Evolutionary conservation across 257 asterid genomes (phyloP), one percentile per base, ranked within the genome.

Genomic region (Fraxinus pennsylvanica): DNA sequence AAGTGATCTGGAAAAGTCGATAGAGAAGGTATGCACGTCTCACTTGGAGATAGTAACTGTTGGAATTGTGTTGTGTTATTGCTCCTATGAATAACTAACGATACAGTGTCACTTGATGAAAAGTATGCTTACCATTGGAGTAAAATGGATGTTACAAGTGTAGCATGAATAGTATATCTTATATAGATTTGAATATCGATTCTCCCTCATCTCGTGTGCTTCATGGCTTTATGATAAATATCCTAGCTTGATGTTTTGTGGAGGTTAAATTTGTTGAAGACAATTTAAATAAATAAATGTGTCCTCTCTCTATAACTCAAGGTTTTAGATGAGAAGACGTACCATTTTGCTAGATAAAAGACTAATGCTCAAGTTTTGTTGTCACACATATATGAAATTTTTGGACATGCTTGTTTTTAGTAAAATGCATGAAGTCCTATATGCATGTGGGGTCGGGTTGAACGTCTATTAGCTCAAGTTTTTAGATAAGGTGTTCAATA

Each of bases 11-110:
- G 65, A n/a, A 78, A 79, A 22, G 68, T 78, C 85, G 80, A 65
- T 69, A 21, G 19, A 19, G 27, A 84, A 90, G 97, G 97, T 94
- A 80, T 32, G 73, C 68, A 8, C 6, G 35, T 74, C 36, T 22
- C 14, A 2, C 69, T 77, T 78, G 30, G 27, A 12, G 25, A 63
- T 66, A 32, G 47, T 57, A 32, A 29, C 50, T 72, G 30, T 14
- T 52, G 68, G 45, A 74, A 38, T 17, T 74, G 21, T 57, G 17
- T 17, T 70, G 5, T 9, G 35, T 63, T 32, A 63, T 63, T 63
- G 35, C 2, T 63, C 17, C 36, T 9, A 12, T 63, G 69, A 27
- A 27, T 27, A 1, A 25, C 35, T 63, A 63, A 63, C 6, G 6
- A 10, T 63, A 63, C 2, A 63, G 15, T 63, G 27, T 25, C 19